A percentile compares a stretch with the other conserved stretches of the same genome.
Conservation (phyloP, 768 basidiomycete species). For the Pulveroboletus sp. region DNA sequence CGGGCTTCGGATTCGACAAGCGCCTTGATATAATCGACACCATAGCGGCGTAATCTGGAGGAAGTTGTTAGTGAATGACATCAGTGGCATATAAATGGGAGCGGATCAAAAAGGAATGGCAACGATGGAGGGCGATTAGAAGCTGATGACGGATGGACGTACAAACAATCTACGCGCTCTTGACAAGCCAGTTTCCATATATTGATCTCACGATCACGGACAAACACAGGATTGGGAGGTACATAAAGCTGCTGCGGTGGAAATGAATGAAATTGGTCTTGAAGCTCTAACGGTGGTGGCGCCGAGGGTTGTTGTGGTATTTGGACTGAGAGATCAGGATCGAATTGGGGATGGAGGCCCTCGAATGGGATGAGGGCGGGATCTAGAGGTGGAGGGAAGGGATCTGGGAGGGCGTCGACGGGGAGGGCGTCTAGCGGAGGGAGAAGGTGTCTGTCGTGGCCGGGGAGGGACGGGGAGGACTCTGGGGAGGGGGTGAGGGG, state of each 20-base stretch:
- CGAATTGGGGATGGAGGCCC: slow-evolving; percentile 16
- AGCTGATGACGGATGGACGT: slow-evolving; percentile 15
- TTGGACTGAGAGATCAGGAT: slow-evolving; percentile 17
- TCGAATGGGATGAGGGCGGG: slow-evolving; percentile 29
- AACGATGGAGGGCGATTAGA: neutral
- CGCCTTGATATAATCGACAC: slow-evolving; percentile 32
- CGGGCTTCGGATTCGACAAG: slow-evolving; percentile 29
- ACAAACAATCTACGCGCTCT: slow-evolving; percentile 33
- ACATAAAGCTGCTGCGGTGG: slow-evolving; percentile 26
- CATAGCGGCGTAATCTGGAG: slow-evolving; percentile 30
- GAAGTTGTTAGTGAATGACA: slow-evolving; percentile 8
- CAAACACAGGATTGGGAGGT: slow-evolving; percentile 25
- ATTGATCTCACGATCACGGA: slow-evolving; percentile 33
- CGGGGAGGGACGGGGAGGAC: slow-evolving; percentile 21
- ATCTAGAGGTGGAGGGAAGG: slow-evolving; percentile 10
- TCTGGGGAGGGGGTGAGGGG: slow-evolving; percentile 23
- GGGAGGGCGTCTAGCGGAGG: slow-evolving; percentile 5
- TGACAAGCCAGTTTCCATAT: slow-evolving; percentile 35
- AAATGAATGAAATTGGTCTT: slow-evolving; percentile 24
- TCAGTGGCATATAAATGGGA: slow-evolving; percentile 3
- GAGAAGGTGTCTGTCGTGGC: slow-evolving; percentile 23
- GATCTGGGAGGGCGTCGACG: neutral
- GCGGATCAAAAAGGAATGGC: slow-evolving; percentile 6
- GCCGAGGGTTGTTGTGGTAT: slow-evolving; percentile 12
- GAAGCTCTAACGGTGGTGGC: slow-evolving; percentile 19